Evolutionary conservation across 805 yeast genomes (phyloP), one percentile per base, ranked within the genome.

Genomic region (Torulaspora maleeae): DNA sequence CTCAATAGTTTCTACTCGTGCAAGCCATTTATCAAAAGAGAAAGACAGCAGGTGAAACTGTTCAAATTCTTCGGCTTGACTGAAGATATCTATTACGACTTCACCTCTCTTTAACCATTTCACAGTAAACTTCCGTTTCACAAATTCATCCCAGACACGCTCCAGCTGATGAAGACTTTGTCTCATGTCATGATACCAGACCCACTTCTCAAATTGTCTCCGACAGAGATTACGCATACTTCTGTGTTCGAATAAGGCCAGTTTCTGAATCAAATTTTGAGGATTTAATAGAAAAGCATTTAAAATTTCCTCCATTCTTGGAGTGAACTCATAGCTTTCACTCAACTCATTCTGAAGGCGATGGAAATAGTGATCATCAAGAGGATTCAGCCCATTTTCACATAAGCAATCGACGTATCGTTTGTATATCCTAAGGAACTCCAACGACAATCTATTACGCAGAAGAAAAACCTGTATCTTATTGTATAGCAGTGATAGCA

Each of bases 391-490:
- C 11, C 52, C 53, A 17, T 48, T 50, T 20, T 53, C 53, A 4
- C 46, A 25, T 6, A 61, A 40, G 38, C 50, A 30, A 11, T 25
- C 10, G 19, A 58, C 35, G 36, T 62, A 63, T 9, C 41, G 33
- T 22, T 54, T 53, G 39, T 61, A 58, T 10, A 57, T 48, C 40
- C 50, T 54, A 28, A 61, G 48, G 46, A 63, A 63, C 22, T 52
- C 58, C 36, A 55, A 48, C 1, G 66, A 60, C 38, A 59, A 29
- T 12, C 47, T 41, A 32, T 58, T 58, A 22, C 61, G 51, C 16
- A 55, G 24, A 10, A 63, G 48, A 38, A 54, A 56, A 2, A 59
- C 58, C 41, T 58, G 60, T 20, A 59, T 55, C 29, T 48, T 54
- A 32, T 53, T 54, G 43, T 54, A 58, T n/a, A 62, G 38, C 28